Evolutionary conservation across 1,284 basidiomycete species (phyloP), one percentile per base, ranked within the genome.

Genomic region (Puccinia triticina): DNA sequence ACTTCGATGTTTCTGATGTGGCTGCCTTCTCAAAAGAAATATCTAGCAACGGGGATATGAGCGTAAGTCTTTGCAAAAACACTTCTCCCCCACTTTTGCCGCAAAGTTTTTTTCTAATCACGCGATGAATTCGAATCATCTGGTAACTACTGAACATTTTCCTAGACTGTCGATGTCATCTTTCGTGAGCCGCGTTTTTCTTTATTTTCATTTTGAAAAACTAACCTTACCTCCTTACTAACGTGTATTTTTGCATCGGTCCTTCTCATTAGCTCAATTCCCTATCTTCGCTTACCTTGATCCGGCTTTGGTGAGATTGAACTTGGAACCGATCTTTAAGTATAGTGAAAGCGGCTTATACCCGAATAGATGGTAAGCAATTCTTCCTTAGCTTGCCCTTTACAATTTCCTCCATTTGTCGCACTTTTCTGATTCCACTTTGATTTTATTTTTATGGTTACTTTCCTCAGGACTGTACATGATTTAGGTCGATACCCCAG

Each of bases 11-110:
- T 2, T 81, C 82, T 37, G 85, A 86, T 83, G 85, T 85, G 1
- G 80, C 85, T n/a, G 83, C 86, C 71, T 86, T 86, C 83, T 84
- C 86, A 77, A 87, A 87, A 78, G 86, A 87, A 80, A 86, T 87
- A 57, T 85, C 85, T 34, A 85, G 85, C 72, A 86, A 87, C 75
- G 86, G 86, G 21, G 86, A 87, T 83, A 86, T 86, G 86, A 78
- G 75, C 75, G 78, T 82, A 40, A 75, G 80, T n/a, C n/a, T n/a
- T n/a, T n/a, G n/a, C n/a, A n/a, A n/a, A n/a, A n/a, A n/a, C n/a
- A n/a, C n/a, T n/a, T n/a, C n/a, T n/a, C n/a, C n/a, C n/a, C n/a
- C 32, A 40, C 37, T 16, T 18, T 57, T 7, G 29, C 34, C 40
- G 1, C 40, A 74, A 74, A 23, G 18, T 46, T 46, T 5, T 21